Conservation (phyloP, 1,284 basidiomycete species). For the Tylopilus orsonianus region DNA sequence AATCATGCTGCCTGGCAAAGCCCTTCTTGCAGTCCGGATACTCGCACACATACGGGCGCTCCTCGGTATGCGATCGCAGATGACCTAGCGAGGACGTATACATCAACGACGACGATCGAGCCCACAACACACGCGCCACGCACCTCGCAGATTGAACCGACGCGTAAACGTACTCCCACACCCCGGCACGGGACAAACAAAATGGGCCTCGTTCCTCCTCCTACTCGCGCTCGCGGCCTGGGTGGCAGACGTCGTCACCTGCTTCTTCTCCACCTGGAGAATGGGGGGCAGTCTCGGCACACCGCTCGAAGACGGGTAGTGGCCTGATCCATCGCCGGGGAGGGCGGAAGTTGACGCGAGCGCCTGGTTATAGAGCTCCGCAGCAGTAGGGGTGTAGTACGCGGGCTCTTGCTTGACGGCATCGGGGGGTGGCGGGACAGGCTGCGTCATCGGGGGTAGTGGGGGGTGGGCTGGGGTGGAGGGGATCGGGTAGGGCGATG, state of each 20-base stretch:
- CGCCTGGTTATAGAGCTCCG: slow-evolving; percentile 49
- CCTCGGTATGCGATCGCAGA: slow-evolving; percentile 94
- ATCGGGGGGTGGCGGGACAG: slow-evolving; percentile 7
- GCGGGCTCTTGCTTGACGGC: slow-evolving; percentile 34
- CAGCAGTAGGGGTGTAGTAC: slow-evolving; percentile 43
- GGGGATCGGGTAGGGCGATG: slow-evolving; percentile 38
- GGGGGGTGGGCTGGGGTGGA: slow-evolving; percentile 38
- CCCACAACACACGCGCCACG: slow-evolving; percentile 20
- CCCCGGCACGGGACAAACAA: slow-evolving; percentile 91
- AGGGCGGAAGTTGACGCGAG: slow-evolving; percentile 31
- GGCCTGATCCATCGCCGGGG: slow-evolving; percentile 36
- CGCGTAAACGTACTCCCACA: slow-evolving; percentile 95
- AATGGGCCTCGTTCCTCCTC: slow-evolving; percentile 86
- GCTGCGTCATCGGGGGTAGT: slow-evolving; percentile 22
- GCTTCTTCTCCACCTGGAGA: slow-evolving; percentile 85
- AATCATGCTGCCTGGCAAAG: slow-evolving; percentile 94
- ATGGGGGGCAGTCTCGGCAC: slow-evolving; percentile 77
- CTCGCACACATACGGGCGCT: slow-evolving; percentile 90
- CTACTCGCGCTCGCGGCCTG: slow-evolving; percentile 89
- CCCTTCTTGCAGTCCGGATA: slow-evolving; percentile 93
- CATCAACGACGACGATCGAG: slow-evolving; percentile 10
- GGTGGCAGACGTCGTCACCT: slow-evolving; percentile 93
- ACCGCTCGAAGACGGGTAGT: slow-evolving; percentile 53
- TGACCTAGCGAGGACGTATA: slow-evolving; percentile 56
- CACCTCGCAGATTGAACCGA: slow-evolving; percentile 81